Conservation (phyloP, 257 asterid species). For the Buddleja alternifolia region DNA sequence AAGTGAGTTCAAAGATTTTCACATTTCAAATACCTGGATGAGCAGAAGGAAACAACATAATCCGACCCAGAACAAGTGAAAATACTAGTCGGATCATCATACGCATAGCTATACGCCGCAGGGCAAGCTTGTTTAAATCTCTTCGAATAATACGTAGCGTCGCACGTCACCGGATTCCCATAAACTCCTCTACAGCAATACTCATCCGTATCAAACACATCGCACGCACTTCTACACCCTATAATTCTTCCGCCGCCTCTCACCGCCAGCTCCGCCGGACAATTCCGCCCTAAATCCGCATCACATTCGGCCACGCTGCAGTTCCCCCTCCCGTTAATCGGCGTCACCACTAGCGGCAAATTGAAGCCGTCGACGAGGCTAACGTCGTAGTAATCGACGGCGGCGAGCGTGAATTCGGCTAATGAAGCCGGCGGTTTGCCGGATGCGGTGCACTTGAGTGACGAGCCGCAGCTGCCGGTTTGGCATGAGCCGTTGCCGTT, state of each 20-base stretch:
- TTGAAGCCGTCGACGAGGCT: slow-evolving; percentile 95
- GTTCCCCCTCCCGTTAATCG: slow-evolving; percentile 72
- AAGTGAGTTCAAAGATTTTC: no score
- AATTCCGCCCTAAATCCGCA: slow-evolving; percentile 55
- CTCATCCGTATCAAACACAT: slow-evolving; percentile 80
- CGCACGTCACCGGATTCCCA: slow-evolving; percentile 79
- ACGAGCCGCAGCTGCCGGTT: slow-evolving; percentile 75
- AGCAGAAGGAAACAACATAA: slow-evolving; percentile 77
- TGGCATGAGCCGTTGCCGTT: slow-evolving; percentile 77
- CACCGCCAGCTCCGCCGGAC: slow-evolving; percentile 74
- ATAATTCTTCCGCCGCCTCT: slow-evolving; percentile 53
- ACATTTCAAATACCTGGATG: slow-evolving; percentile 46
- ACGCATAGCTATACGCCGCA: slow-evolving; percentile 84
- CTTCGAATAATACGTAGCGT: slow-evolving; percentile 77
- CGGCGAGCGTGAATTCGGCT: slow-evolving; percentile 83
- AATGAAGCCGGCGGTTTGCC: slow-evolving; percentile 81
- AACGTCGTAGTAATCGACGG: slow-evolving; percentile 75
- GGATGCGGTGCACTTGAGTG: slow-evolving; percentile 60
- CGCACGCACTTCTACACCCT: slow-evolving; percentile 91
- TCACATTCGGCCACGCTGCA: slow-evolving; percentile 85
- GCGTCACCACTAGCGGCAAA: slow-evolving; percentile 69
- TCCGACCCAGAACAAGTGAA: slow-evolving; percentile 72
- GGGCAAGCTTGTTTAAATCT: slow-evolving; percentile 80
- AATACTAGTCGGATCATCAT: slow-evolving; percentile 87
- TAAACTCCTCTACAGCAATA: slow-evolving; percentile 79